A percentile compares a stretch with the other conserved stretches of the same genome.
These are phyloP conservation scores for Terfezia boudieri DNA, from an alignment of 495 filamentous ascomycete species.

Conservation along the genomic window DNA sequence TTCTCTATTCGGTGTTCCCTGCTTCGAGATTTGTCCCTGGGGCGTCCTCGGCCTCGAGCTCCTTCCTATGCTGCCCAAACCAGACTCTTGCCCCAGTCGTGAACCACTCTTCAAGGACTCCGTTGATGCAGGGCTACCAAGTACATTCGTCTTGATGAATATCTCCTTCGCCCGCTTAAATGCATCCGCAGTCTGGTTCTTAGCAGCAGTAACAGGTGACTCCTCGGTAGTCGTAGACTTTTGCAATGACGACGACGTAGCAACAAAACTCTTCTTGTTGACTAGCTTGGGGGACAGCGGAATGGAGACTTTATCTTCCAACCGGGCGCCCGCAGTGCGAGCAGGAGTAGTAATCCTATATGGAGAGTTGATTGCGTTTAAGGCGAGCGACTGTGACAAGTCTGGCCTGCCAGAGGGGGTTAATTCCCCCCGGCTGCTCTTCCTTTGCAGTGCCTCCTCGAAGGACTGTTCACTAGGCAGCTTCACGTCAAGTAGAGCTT, in stretches of 20 bases:
- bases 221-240: background rate
- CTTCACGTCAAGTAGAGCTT: background rate
- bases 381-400: background rate
- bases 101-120: too few relatives aligned
- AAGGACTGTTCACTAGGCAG: background rate
- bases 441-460: background rate
- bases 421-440: background rate
- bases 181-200: constrained; percentile 14
- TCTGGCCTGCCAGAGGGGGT: background rate
- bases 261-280: background rate
- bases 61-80: background rate
- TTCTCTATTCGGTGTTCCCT: too few relatives aligned
- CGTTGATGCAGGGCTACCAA: too few relatives aligned
- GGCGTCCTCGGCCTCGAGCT: background rate
- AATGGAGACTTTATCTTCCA: background rate
- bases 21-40: too few relatives aligned
- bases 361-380: background rate
- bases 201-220: constrained; percentile 5
- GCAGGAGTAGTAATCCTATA: background rate
- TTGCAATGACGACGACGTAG: background rate
- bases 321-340: background rate
- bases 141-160: constrained; percentile 30
- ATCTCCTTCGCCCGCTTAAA: constrained; percentile 18
- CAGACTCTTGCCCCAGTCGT: background rate
- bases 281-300: background rate